Evolutionary conservation across 106 monocot genomes (phyloP).

Genomic region (Apostasia ramifera): DNA sequence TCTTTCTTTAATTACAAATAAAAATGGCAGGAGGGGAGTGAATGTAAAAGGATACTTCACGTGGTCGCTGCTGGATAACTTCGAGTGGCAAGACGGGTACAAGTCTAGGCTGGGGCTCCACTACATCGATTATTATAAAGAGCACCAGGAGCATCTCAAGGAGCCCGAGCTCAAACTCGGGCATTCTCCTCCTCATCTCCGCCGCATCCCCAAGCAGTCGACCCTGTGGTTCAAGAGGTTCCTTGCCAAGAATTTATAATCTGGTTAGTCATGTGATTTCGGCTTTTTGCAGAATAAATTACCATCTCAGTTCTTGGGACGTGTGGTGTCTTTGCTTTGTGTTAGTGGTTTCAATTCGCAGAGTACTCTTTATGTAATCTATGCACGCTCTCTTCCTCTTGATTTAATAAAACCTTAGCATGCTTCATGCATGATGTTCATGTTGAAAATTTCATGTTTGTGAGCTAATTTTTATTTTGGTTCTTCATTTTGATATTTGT

Average conservation of each 20-base stretch:
- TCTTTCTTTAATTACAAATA: not conserved
- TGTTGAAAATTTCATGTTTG: too few relatives aligned
- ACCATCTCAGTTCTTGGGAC: too few relatives aligned
- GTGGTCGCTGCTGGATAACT: slow-evolving; percentile 45
- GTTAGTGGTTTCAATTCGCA: too few relatives aligned
- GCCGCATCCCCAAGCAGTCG: slow-evolving; percentile 24
- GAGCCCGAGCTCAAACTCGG: not conserved
- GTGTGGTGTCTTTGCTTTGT: too few relatives aligned
- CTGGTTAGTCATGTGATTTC: too few relatives aligned
- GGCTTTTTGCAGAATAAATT: too few relatives aligned
- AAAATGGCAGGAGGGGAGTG: slow-evolving; percentile 19
- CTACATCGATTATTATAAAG: slow-evolving; percentile 29
- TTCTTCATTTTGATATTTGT: too few relatives aligned
- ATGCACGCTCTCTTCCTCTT: too few relatives aligned
- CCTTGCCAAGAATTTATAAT: slow-evolving; percentile 3
- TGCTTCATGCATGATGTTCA: too few relatives aligned
- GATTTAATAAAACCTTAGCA: too few relatives aligned
- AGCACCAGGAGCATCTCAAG: not conserved
- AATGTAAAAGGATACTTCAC: slow-evolving; percentile 37
- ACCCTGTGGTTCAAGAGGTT: slow-evolving; percentile 29
- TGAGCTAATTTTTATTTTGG: too few relatives aligned
- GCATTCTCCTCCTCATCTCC: not conserved
- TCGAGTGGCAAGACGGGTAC: slow-evolving; percentile 42
- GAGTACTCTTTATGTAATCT: too few relatives aligned
- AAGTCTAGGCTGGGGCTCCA: slow-evolving; percentile 36